These are phyloP conservation scores for Ramichloridium luteum DNA, from an alignment of 2,329 filamentous ascomycete species.

Conservation along the genomic window DNA sequence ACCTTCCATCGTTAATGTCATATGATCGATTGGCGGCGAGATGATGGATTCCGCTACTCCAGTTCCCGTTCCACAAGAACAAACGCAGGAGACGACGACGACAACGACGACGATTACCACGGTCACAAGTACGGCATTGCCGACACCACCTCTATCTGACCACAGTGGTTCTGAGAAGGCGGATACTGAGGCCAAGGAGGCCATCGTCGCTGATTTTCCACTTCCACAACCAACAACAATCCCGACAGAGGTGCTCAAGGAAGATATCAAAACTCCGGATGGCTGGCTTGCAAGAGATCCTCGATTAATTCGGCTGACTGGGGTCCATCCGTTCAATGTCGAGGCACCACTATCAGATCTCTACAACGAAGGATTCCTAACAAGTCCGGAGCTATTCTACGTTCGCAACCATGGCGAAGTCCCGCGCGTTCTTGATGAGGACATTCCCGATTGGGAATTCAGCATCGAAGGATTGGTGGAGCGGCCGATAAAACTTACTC, in stretches of 20 bases:
- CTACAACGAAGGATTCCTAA: slow-evolving; percentile 73
- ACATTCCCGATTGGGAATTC: slow-evolving; percentile 69
- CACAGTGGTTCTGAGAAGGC: slow-evolving; percentile 20
- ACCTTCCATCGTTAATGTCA: too few relatives aligned
- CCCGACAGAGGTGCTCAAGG: slow-evolving; percentile 51
- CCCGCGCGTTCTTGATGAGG: slow-evolving; percentile 58
- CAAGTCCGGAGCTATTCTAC: slow-evolving; percentile 78
- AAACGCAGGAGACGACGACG: too few relatives aligned
- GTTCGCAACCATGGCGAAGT: slow-evolving; percentile 83
- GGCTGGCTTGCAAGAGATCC: slow-evolving; percentile 67
- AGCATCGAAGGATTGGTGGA: slow-evolving; percentile 77
- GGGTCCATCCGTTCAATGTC: slow-evolving; percentile 81
- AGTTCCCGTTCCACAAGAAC: too few relatives aligned
- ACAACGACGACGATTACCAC: too few relatives aligned
- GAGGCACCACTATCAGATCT: slow-evolving; percentile 70
- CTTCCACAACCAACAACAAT: slow-evolving; percentile 53
- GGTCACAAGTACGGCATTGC: too few relatives aligned
- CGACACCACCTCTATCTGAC: slow-evolving; percentile 27
- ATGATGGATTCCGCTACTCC: too few relatives aligned
- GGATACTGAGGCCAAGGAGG: slow-evolving; percentile 39
- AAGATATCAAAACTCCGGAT: slow-evolving; percentile 76
- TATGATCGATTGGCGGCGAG: too few relatives aligned
- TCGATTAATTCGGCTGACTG: slow-evolving; percentile 73
- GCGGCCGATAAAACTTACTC: slow-evolving; percentile 57
- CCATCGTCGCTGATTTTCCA: slow-evolving; percentile 42